Conservation (phyloP, 768 basidiomycete species). For the Rhodosporidiobolus sp. region DNA sequence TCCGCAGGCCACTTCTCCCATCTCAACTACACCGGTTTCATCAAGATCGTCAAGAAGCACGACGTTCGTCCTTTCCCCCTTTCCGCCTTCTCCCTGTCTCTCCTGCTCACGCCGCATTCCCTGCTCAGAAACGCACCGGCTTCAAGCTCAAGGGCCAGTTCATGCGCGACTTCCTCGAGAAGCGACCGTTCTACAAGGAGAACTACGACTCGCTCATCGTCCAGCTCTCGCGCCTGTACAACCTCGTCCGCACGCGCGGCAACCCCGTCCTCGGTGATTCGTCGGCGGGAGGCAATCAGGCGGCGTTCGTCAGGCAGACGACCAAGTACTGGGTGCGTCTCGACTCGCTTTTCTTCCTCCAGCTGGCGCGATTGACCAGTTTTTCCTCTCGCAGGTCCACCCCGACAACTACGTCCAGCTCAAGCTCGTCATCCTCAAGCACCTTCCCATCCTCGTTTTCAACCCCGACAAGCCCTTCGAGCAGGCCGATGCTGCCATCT, state of each 20-base stretch:
- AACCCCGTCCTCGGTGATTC: conserved; percentile 92
- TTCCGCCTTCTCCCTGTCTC: background rate
- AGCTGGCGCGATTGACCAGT: background rate
- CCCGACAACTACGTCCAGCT: conserved; percentile 90
- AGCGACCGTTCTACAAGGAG: conserved; percentile 92
- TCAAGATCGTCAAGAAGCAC: conserved; percentile 99
- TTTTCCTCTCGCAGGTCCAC: conserved; percentile 57
- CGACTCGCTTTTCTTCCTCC: background rate
- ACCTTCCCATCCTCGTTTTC: conserved; percentile 93
- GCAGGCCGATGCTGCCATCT: conserved; percentile 66
- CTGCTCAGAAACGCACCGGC: conserved; percentile 81
- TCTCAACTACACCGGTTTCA: conserved; percentile 96
- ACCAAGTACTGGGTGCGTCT: conserved; percentile 91
- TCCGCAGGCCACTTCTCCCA: conserved; percentile 77
- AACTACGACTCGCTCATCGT: conserved; percentile 91
- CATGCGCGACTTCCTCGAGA: conserved; percentile 85
- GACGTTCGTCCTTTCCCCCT: conserved; percentile 59
- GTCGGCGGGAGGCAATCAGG: conserved; percentile 89
- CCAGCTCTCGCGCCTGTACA: conserved; percentile 89
- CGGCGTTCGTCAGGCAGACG: conserved; percentile 95
- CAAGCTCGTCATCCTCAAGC: conserved; percentile 85
- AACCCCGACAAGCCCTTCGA: conserved; percentile 91
- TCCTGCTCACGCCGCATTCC: background rate
- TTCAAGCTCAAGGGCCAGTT: conserved; percentile 78
- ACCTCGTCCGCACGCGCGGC: conserved; percentile 90